Base-by-base conservation (phyloP, 2,329 filamentous ascomycete genomes). In the Salinomyces thailandicus region DNA sequence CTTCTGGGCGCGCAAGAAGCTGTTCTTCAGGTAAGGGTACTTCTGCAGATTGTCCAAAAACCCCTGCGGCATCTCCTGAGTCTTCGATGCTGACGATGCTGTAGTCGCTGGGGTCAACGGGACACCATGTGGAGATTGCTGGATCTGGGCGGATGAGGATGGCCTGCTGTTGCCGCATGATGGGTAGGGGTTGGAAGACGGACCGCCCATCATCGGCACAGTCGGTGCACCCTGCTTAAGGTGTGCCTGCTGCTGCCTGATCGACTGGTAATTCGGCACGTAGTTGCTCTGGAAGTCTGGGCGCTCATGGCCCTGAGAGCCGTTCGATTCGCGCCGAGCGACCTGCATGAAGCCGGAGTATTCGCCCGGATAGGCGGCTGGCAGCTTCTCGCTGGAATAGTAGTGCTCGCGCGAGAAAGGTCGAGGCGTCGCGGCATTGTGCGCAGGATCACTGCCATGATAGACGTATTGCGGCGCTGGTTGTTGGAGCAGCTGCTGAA, bases 1-100 rank as follows among this genome's bases (percentile, higher is more conserved):
- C 51, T 61, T 55, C 41, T 62, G 55, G 39, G 63, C 55, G 33
- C 62, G 33, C 20, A 43, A 58, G 49, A 62, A 66, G 36, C 61
- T 60, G 42, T 66, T 65, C 38, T 57, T 57, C 20, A 68, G 54
- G 45, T 67, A 67, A 8, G 64, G 64, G 42, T 65, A 68, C 38
- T 62, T 59, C 46, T 59, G 56, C 28, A 67, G 47, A 43, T 65
- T 61, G 47, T 55, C 50, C 45, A 67, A 45, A 43, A 66, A 67
- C 37, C 48, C 52, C 14, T 47, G 50, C 13, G 51, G 54, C 20
- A 56, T 48, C 48, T 59, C 46, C 44, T 51, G 49, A 7, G 33
- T n/a, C 33, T 48, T 51, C 5, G 48, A 48, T 4, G 35, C 26
- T 3, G 46, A 40, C 2, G 52, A 51, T 7, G 37, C 37, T n/a